Evolutionary conservation across 2,329 filamentous ascomycete genomes (phyloP), one percentile per base, ranked within the genome.

Genomic region (Nemania sp.): DNA sequence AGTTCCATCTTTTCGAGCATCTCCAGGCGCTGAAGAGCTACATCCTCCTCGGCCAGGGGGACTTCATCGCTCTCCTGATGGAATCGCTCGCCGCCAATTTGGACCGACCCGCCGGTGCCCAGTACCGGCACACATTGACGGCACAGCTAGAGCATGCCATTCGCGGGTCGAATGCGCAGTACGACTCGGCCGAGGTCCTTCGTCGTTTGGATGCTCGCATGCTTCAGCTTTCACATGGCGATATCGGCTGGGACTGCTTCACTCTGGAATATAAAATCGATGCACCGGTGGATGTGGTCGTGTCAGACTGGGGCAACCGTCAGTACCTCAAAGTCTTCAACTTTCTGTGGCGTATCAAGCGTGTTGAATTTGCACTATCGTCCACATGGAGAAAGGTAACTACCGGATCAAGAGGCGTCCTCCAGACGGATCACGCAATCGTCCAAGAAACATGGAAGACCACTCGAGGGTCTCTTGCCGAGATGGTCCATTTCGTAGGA

Each of bases 271-370:
- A 99, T 75, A 97, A 97, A 71, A 94, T 99, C 63, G 92, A 96
- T 69, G 89, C 93, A 2, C 94, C 94, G 0, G 90, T 97, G 20
- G 94, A 99, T 69, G 94, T 99, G 23, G 92, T 99, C 42, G 91
- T 99, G 33, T 97, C 93, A 0, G 91, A 95, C 36, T 97, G 92
- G 84, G 92, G 91, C 40, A 93, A 90, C 61, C 89, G 93, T 19
- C 93, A 99, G 69, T 99, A 99, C 69, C 86, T 99, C 64, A 97
- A 97, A 70, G 91, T 99, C 8, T 99, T 99, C 81, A 99, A 99
- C 73, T 97, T 99, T 68, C 81, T 99, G 3, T 99, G 94, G 93
- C 88, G 94, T 59, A 91, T 99, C 67, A 99, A 99, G 75, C 88
- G 94, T 23, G 94, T 99, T 46, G 94, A 99, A 68, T 99, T 97